phyloP scores from a whole-genome alignment of 1,139 yeast species.

The Magnusiomyces suaveolens region DNA sequence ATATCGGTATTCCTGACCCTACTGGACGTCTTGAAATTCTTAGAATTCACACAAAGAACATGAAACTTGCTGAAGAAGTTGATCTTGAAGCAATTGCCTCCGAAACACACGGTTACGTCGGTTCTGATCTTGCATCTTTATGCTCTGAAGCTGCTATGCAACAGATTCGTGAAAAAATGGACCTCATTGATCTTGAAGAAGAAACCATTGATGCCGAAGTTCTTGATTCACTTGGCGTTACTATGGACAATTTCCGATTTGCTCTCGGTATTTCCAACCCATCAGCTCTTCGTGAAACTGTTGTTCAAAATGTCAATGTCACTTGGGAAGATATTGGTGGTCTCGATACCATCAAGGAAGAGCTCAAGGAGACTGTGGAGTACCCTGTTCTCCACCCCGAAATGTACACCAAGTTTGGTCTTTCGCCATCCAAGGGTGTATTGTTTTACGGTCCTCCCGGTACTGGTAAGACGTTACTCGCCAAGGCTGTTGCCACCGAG shows the following conservation, averaged over 20 bases:
- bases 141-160: conserved; percentile 99
- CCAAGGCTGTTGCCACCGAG: conserved; percentile 97
- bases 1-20: conserved; percentile 97
- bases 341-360: conserved; percentile 87
- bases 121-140: conserved; percentile 87
- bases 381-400: conserved; percentile 98
- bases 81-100: conserved; percentile 86
- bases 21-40: conserved; percentile 88
- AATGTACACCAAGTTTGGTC: conserved; percentile 94
- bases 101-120: conserved; percentile 96
- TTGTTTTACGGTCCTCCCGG: conserved; percentile 99
- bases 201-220: conserved; percentile 97
- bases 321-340: conserved; percentile 99
- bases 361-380: conserved; percentile 93
- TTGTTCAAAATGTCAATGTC: conserved; percentile 95
- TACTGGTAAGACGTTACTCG: conserved; percentile 96
- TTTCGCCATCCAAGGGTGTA: conserved; percentile 96
- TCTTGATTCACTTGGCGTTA: conserved; percentile 90
- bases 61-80: conserved; percentile 92
- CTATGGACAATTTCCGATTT: conserved; percentile 97
- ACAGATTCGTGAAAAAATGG: conserved; percentile 99
- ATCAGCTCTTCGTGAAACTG: conserved; percentile 98
- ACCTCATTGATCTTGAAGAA: conserved; percentile 90
- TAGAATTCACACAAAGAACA: conserved; percentile 89
- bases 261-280: conserved; percentile 98